phyloP scores from a whole-genome alignment of 768 basidiomycete species.

The Suillus cothurnatus region DNA sequence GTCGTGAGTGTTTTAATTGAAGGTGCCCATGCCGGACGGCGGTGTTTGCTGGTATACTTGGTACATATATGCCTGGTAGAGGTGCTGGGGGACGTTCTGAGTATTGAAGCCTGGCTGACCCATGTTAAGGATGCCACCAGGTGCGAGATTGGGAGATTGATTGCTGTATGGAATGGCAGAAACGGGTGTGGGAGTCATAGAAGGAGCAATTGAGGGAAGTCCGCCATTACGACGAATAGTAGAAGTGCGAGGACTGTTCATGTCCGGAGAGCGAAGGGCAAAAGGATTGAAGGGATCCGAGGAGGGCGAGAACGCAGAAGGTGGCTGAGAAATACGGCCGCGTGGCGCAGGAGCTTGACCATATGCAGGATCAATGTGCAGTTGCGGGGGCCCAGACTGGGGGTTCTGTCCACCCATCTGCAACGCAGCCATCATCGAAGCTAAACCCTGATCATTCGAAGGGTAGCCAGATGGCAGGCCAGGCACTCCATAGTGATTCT shows the following conservation, averaged over 20 bases:
- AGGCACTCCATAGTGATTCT: conserved; percentile 65
- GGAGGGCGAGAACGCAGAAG: conserved; percentile 51
- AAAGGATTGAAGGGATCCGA: conserved; percentile 63
- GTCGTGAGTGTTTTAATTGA: conserved; percentile 54
- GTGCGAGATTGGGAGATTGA: conserved; percentile 61
- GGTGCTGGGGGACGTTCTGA: conserved; percentile 64
- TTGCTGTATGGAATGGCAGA: conserved; percentile 52
- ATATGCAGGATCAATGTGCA: conserved; percentile 71
- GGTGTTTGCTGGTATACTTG: conserved; percentile 80
- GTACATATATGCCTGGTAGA: conserved; percentile 85
- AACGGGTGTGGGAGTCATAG: conserved; percentile 30
- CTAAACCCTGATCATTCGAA: conserved; percentile 80
- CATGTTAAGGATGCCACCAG: conserved; percentile 61
- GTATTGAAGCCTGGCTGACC: conserved; percentile 64
- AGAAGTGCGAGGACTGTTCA: conserved; percentile 47
- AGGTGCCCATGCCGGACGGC: conserved; percentile 73
- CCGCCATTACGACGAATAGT: conserved; percentile 51
- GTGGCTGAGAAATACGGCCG: conserved; percentile 45
- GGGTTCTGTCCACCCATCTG: conserved; percentile 91
- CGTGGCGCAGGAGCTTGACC: conserved; percentile 47
- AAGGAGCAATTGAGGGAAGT: conserved; percentile 31
- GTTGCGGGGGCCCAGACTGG: conserved; percentile 73
- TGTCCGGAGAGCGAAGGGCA: conserved; percentile 50
- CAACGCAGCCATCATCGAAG: conserved; percentile 91
- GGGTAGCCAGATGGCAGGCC: conserved; percentile 81